Conservation (phyloP, 2,329 filamentous ascomycete genomes). For the Cladosporium austrohemisphaericum region DNA sequence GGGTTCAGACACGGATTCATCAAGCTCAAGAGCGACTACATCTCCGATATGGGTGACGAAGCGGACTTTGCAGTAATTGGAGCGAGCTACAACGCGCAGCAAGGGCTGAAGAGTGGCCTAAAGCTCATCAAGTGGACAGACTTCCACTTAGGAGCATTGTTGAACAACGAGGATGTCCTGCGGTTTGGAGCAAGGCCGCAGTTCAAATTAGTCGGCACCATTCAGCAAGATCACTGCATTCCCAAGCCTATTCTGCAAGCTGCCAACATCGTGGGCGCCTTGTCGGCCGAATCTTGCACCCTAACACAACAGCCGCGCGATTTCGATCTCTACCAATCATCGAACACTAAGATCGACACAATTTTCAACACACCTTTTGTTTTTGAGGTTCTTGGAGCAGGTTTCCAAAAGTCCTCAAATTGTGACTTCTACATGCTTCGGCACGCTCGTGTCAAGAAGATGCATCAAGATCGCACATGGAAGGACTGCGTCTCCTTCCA, state of each 20-base stretch:
- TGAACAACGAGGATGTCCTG: slow-evolving; percentile 60
- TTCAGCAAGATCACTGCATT: slow-evolving; percentile 45
- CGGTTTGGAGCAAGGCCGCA: slow-evolving; percentile 51
- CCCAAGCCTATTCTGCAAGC: slow-evolving; percentile 42
- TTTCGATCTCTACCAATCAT: slow-evolving; percentile 21
- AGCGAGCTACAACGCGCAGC: slow-evolving; percentile 64
- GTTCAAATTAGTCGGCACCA: slow-evolving; percentile 63
- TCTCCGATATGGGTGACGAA: slow-evolving; percentile 72
- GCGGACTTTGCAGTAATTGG: slow-evolving; percentile 80
- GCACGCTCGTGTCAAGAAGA: slow-evolving; percentile 71
- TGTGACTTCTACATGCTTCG: slow-evolving; percentile 69
- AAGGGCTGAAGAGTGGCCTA: slow-evolving; percentile 55
- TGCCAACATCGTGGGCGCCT: slow-evolving; percentile 41
- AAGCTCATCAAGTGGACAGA: slow-evolving; percentile 64
- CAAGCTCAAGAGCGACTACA: slow-evolving; percentile 86
- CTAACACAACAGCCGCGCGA: slow-evolving; percentile 19
- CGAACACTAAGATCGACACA: slow-evolving; percentile 36
- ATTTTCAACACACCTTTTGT: slow-evolving; percentile 70
- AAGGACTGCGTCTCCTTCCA: slow-evolving; percentile 65
- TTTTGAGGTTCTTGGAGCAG: slow-evolving; percentile 75
- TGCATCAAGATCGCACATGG: slow-evolving; percentile 71
- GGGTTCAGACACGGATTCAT: slow-evolving; percentile 48
- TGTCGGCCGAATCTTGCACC: slow-evolving; percentile 33
- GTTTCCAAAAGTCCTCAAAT: slow-evolving; percentile 69
- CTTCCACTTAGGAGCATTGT: slow-evolving; percentile 73